Conservation (phyloP, 441 rosid species). For the Syzygium malaccense region DNA sequence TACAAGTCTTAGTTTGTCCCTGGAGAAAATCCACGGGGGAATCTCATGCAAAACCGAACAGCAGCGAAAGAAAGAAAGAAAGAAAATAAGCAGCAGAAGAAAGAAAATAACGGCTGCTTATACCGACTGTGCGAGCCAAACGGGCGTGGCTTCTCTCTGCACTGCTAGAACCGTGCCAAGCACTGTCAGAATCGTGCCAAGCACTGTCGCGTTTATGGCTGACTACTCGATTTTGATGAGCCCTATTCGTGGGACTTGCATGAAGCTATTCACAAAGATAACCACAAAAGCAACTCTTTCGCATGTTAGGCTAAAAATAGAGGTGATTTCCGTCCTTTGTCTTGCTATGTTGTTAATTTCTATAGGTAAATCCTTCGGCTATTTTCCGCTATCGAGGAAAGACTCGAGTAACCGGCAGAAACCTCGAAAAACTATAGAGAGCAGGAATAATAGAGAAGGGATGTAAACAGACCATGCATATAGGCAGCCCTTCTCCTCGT, state of each 20-base stretch:
- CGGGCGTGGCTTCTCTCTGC: not conserved
- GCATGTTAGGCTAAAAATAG: not conserved
- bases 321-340: not conserved
- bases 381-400: not conserved
- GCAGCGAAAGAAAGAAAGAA: not conserved
- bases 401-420: not conserved
- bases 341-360: not conserved
- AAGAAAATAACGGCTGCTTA: not conserved
- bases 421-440: not conserved
- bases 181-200: too few relatives aligned
- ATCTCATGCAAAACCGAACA: not conserved
- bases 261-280: not conserved
- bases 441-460: not conserved
- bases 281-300: not conserved
- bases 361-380: not conserved
- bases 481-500: constrained; percentile 37
- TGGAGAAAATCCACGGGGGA: not conserved
- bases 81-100: not conserved
- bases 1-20: not conserved
- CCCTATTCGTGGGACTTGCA: not conserved
- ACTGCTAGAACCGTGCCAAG: not conserved
- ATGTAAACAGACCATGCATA: constrained; percentile 27
- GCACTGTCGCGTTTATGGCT: not conserved
- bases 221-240: not conserved
- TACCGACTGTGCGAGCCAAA: not conserved